Conservation (phyloP, 140 eudicot species). For the Bidens hawaiensis region DNA sequence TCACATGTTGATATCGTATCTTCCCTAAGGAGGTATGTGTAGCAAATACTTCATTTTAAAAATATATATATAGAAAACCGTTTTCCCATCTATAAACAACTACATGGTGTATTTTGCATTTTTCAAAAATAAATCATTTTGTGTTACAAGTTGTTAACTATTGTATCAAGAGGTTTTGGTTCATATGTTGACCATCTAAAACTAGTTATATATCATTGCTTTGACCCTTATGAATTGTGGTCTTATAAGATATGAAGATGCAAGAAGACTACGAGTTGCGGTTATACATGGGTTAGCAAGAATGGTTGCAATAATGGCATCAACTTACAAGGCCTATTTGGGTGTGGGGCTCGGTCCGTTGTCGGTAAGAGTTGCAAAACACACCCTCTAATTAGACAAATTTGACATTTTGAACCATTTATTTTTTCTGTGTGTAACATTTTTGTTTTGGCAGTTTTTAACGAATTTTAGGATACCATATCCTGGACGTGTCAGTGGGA, state of each 20-base stretch:
- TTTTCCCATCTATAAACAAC: neutral
- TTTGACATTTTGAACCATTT: neutral
- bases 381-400: neutral
- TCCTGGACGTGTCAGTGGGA: slow-evolving; percentile 96
- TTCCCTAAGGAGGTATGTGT: slow-evolving; percentile 77
- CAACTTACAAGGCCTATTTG: slow-evolving; percentile 94
- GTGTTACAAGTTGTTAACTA: neutral
- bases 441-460: slow-evolving; percentile 62
- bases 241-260: slow-evolving; percentile 71
- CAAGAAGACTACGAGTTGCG: slow-evolving; percentile 86
- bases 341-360: slow-evolving; percentile 97
- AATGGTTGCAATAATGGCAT: slow-evolving; percentile 98
- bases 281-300: slow-evolving; percentile 92
- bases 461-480: slow-evolving; percentile 88
- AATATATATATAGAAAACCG: neutral
- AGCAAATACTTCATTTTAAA: neutral
- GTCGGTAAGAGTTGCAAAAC: slow-evolving; percentile 54
- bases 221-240: slow-evolving; percentile 7
- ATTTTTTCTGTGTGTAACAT: neutral
- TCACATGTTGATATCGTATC: slow-evolving; percentile 53
- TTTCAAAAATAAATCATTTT: neutral
- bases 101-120: neutral
- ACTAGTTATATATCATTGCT: neutral
- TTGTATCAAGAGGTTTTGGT: neutral
- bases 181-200: slow-evolving; percentile 15